Evolutionary conservation across 331 rosid genomes (phyloP), one percentile per base, ranked within the genome.

Genomic region (Erythrophleum ivorense): DNA sequence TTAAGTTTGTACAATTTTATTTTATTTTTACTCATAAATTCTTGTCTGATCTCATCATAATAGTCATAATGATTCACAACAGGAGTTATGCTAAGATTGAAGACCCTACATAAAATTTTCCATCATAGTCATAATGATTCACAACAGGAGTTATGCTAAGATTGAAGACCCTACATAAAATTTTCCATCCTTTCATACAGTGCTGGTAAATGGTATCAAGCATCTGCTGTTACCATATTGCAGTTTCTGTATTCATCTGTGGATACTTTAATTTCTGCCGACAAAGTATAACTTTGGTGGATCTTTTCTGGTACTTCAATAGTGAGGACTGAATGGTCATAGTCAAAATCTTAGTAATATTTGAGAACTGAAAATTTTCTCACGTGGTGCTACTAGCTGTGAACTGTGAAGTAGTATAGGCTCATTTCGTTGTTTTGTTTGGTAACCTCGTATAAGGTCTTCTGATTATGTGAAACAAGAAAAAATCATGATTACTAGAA

Each of bases 381-480:
- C 31, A n/a, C 15, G 54, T 48, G 43, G 46, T 54, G 29, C 70
- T 31, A 12, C 67, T 58, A 65, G 58, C 63, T 63, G 69, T 63
- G 19, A 33, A 63, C 45, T 63, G n/a, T 63, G 43, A 33, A 14
- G 9, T 68, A 16, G 72, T 50, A 11, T 57, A 6, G 76, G 58
- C 64, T 66, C 50, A 57, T 60, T 48, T 71, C 9, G n/a, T 46
- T 48, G 70, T 62, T 50, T 55, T 55, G 31, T 29, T 57, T 66
- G 52, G 73, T 48, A 52, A 68, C 53, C n/a, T n/a, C 58, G 21
- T 48, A 57, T 78, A 45, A 66, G 73, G 41, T 73, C 66, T 71
- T 84, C 81, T 52, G 70, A 80, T 77, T 12, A n/a, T 15, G 19
- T 54, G 73, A 33, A 46, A 71, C 36, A 24, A 34, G 53, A 72